Percentiles rank a stretch among this genome's conserved stretches.
Conservation (phyloP, 2,329 filamentous ascomycete species). For the Beauveria sp. region DNA sequence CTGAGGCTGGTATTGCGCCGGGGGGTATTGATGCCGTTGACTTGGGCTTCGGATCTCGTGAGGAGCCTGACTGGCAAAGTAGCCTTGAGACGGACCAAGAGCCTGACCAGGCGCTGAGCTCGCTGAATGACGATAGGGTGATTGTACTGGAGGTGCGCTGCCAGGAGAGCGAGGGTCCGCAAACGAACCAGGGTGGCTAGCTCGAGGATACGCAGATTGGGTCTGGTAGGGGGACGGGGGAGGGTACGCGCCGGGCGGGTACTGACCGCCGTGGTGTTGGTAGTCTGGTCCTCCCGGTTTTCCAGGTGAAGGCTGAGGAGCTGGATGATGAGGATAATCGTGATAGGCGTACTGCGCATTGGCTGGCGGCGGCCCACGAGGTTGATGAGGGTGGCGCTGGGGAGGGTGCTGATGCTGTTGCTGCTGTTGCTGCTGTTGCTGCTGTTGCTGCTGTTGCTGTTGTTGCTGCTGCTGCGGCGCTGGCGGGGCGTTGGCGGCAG, state of each 20-base stretch:
- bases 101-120: slow-evolving; percentile 31
- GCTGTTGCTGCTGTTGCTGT: slow-evolving; percentile 14
- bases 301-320: slow-evolving; percentile 42
- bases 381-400: slow-evolving; percentile 36
- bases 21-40: slow-evolving; percentile 45
- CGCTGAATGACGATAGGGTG: slow-evolving; percentile 43
- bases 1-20: slow-evolving; percentile 26
- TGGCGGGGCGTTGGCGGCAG: slow-evolving; percentile 25
- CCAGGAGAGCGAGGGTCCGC: slow-evolving; percentile 45
- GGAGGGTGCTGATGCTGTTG: slow-evolving; percentile 21
- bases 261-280: slow-evolving; percentile 20
- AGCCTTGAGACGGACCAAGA: slow-evolving; percentile 32
- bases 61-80: slow-evolving; percentile 35
- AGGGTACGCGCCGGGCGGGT: slow-evolving; percentile 27
- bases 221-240: slow-evolving; percentile 31
- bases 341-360: slow-evolving; percentile 39
- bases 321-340: slow-evolving; percentile 40
- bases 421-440: slow-evolving; percentile 9
- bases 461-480: slow-evolving; percentile 14
- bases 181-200: slow-evolving; percentile 33
- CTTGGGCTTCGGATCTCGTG: slow-evolving; percentile 41
- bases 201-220: slow-evolving; percentile 35
- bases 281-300: slow-evolving; percentile 40
- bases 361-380: slow-evolving; percentile 28
- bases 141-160: slow-evolving; percentile 33